These are phyloP conservation scores for Rhizopogon vesiculosus DNA, from an alignment of 768 basidiomycete species.

Conservation along the genomic window DNA sequence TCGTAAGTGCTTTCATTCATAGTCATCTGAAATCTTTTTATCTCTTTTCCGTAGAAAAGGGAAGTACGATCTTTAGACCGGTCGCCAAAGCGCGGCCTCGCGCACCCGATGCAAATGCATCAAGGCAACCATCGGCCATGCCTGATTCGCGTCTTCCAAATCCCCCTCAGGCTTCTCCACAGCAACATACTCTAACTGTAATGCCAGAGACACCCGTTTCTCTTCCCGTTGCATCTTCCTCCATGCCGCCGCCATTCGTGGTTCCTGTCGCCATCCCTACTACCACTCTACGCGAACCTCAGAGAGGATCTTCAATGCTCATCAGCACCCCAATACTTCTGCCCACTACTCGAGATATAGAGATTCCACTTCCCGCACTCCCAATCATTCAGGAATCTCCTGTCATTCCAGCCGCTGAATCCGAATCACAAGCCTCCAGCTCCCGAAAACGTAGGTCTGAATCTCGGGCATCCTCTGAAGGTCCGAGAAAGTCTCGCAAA, in stretches of 20 bases:
- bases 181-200: neutral
- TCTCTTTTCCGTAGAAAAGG: conserved; percentile 53
- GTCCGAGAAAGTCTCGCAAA: conserved; percentile 31
- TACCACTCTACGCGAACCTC: conserved; percentile 1
- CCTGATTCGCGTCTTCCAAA: conserved; percentile 5
- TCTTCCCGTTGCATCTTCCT: neutral
- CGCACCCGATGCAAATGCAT: conserved; percentile 16
- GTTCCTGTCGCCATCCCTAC: conserved; percentile 6
- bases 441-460: conserved; percentile 16
- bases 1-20: conserved; percentile 46
- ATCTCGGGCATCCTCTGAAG: conserved; percentile 12
- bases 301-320: conserved; percentile 2
- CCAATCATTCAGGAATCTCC: neutral
- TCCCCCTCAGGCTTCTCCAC: neutral
- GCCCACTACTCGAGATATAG: conserved; percentile 13
- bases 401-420: neutral
- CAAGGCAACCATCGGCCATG: conserved; percentile 9
- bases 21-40: neutral
- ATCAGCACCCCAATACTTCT: conserved; percentile 13
- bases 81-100: conserved; percentile 53
- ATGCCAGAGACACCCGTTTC: neutral
- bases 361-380: neutral
- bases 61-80: conserved; percentile 65
- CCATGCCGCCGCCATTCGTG: conserved; percentile 2
- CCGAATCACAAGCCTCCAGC: conserved; percentile 4